Percentiles rank a stretch among this genome's conserved stretches.
Evolutionary conservation across 345 rosid species (phyloP).

Genomic region (Corchorus olitorius): DNA sequence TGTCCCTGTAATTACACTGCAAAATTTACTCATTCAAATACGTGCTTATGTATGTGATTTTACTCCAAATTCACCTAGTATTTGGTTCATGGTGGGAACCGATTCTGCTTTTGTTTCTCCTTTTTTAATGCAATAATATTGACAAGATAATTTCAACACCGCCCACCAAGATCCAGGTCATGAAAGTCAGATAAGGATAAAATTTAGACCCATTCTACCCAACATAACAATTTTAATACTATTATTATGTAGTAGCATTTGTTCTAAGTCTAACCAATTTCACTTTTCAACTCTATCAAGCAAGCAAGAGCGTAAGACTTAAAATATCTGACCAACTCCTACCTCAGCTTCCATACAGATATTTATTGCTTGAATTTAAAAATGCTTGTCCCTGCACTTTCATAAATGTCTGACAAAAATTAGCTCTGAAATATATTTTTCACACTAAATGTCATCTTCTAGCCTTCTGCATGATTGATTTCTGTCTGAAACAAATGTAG

Average conservation of each 20-base stretch:
- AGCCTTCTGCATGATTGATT: background rate
- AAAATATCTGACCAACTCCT: constrained; percentile 1
- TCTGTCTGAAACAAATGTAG: background rate
- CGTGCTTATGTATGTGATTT: background rate
- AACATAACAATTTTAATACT: too few species aligned
- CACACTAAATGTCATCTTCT: background rate
- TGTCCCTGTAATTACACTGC: background rate
- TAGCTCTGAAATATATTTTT: background rate
- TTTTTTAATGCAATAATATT: background rate
- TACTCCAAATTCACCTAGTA: background rate
- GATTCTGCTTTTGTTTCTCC: background rate
- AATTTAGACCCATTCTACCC: background rate
- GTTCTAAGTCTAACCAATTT: too few species aligned
- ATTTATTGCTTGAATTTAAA: constrained; percentile 17
- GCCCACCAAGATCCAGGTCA: too few species aligned
- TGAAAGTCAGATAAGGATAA: background rate
- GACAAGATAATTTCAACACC: too few species aligned
- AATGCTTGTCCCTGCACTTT: background rate
- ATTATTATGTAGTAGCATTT: too few species aligned
- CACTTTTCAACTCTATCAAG: background rate
- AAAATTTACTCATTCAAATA: background rate
- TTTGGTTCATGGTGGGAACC: background rate
- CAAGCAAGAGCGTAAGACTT: background rate
- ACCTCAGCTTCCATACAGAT: constrained; percentile 2
- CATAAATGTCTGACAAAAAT: constrained; percentile 23